phyloP scores from a whole-genome alignment of 2,329 filamentous ascomycete genomes.

The Zymoseptoria ardabiliae region DNA sequence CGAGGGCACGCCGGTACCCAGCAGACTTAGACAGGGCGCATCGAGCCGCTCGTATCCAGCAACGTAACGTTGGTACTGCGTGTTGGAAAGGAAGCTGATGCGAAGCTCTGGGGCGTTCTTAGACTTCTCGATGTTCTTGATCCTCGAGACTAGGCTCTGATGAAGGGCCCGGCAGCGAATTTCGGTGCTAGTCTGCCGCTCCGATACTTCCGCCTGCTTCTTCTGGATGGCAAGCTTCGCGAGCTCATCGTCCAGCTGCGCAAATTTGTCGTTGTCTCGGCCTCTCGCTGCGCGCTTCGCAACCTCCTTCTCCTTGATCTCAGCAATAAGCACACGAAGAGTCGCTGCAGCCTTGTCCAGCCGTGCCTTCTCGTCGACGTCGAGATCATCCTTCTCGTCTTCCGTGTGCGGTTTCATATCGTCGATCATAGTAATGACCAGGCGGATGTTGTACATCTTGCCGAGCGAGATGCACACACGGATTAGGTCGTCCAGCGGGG shows the following conservation, averaged over 20 bases:
- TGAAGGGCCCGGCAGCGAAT: constrained; percentile 3
- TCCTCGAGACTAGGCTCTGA: neutral
- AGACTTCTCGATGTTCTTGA: constrained; percentile 4
- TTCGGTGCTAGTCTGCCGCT: constrained; percentile 1
- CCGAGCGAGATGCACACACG: constrained; percentile 1
- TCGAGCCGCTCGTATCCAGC: neutral
- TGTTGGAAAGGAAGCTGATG: constrained; percentile 15
- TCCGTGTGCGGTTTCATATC: neutral
- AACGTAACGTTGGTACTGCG: constrained; percentile 14
- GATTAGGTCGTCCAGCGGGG: constrained; percentile 1
- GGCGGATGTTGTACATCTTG: constrained; percentile 2
- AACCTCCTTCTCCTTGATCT: neutral
- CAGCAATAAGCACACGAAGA: neutral
- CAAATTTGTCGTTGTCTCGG: neutral
- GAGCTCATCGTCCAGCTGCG: neutral
- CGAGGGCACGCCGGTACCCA: constrained; percentile 5
- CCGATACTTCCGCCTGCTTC: neutral
- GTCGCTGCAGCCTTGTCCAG: neutral
- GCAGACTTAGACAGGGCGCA: neutral
- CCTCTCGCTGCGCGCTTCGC: neutral
- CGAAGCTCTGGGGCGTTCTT: constrained; percentile 7
- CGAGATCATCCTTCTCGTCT: neutral
- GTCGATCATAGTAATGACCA: constrained; percentile 14
- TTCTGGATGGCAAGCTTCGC: neutral
- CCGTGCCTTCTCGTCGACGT: neutral